Percentiles rank a stretch among this genome's conserved stretches.
These are phyloP conservation scores for Hypomontagnella monticulosa DNA, from an alignment of 495 filamentous ascomycete genomes.

Conservation along the genomic window DNA sequence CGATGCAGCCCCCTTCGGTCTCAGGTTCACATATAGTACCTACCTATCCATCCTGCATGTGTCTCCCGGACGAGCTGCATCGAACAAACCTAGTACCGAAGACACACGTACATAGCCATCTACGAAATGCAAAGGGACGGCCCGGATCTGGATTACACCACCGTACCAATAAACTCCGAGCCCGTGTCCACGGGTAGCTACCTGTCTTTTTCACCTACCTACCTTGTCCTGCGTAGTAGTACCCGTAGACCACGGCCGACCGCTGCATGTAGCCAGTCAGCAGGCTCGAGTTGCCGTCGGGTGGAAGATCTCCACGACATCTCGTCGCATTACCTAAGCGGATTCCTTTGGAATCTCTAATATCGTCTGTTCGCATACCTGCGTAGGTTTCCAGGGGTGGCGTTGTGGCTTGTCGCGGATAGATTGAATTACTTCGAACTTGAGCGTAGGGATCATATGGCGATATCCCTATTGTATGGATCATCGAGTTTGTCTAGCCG, in stretches of 20 bases:
- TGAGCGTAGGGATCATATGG: not conserved
- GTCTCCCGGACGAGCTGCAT: not conserved
- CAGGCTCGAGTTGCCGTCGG: not conserved
- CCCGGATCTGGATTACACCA: not conserved
- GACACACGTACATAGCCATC: not conserved
- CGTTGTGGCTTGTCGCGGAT: constrained; percentile 14
- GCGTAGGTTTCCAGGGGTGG: too few species aligned
- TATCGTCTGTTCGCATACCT: too few species aligned
- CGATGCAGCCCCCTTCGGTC: too few species aligned
- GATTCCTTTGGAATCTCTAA: too few species aligned
- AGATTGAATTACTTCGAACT: constrained; percentile 8
- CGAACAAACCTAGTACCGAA: not conserved
- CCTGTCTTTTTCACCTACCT: not conserved
- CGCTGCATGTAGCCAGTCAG: constrained; percentile 29
- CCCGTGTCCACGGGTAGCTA: constrained; percentile 24
- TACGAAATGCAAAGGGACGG: not conserved
- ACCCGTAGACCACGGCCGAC: constrained; percentile 1
- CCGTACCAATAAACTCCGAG: constrained; percentile 19
- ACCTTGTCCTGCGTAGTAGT: not conserved
- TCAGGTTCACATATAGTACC: too few species aligned
- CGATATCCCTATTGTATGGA: not conserved
- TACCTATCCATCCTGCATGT: not conserved
- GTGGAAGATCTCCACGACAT: constrained; percentile 12
- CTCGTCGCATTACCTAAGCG: not conserved
- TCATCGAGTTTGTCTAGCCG: not conserved